Percentiles rank a stretch among this genome's conserved stretches.
Conservation (phyloP, 2,329 filamentous ascomycete genomes). For the Balansia obtecta region DNA sequence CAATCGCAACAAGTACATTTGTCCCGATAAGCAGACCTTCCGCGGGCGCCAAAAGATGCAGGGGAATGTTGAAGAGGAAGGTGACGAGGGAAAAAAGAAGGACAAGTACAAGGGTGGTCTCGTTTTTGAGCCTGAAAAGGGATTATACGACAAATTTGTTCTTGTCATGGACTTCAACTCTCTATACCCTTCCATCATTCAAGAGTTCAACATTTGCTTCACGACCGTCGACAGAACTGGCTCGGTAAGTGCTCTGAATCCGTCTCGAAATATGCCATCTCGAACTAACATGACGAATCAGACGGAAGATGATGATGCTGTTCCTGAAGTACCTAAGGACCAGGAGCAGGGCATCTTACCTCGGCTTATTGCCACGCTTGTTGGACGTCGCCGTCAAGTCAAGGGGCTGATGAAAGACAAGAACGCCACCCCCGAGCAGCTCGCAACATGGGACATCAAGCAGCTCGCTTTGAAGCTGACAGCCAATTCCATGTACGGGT, state of each 20-base stretch:
- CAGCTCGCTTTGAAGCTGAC: constrained; percentile 94
- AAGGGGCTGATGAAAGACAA: constrained; percentile 97
- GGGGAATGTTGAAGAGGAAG: constrained; percentile 55
- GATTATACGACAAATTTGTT: constrained; percentile 94
- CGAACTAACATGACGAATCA: constrained; percentile 17
- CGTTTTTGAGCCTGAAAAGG: constrained; percentile 95
- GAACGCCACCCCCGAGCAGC: constrained; percentile 69
- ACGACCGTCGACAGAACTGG: constrained; percentile 79
- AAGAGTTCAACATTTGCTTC: constrained; percentile 99
- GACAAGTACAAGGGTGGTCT: constrained; percentile 99
- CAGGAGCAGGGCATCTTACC: constrained; percentile 79
- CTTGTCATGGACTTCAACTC: constrained; percentile 99
- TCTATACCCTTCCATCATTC: constrained; percentile 94
- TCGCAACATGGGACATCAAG: constrained; percentile 96
- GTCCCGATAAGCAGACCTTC: constrained; percentile 83
- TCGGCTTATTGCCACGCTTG: constrained; percentile 80
- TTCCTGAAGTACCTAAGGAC: constrained; percentile 73
- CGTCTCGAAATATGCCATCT: not conserved
- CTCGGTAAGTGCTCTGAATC: constrained; percentile 39
- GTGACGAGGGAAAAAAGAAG: constrained; percentile 78
- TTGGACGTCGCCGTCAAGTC: constrained; percentile 78
- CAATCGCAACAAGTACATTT: constrained; percentile 93
- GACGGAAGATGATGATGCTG: constrained; percentile 66
- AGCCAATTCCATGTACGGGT: constrained; percentile 99
- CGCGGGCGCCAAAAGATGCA: constrained; percentile 62